Evolutionary conservation across 345 rosid species (phyloP), one percentile per base, ranked within the genome.

Genomic region (Rhodamnia rubescens): DNA sequence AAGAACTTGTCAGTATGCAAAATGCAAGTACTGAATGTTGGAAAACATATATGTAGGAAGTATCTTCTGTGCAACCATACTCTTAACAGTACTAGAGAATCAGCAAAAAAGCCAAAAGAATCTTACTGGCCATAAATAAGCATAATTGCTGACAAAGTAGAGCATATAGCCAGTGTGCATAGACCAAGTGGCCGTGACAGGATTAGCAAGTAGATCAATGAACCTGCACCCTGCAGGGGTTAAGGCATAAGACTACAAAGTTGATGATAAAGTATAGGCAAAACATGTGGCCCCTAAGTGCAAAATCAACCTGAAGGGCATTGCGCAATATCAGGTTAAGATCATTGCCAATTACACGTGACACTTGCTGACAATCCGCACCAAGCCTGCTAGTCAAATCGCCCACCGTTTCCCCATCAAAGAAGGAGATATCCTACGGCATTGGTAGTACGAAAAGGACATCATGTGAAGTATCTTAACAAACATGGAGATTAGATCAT

Each of bases 311-410:
- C 99, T 97, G 99, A 82, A 97, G 92, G 90, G 91, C 92, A 90
- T 95, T 95, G 89, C 98, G 95, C 53, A 92, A 85, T 87, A 97
- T 95, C 89, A 95, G 86, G 90, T 97, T 97, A 87, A 97, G 95
- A 91, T 97, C 99, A 88, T 92, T 95, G 78, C 98, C 98, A 82
- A 97, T 95, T 85, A 97, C 96, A 81, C 97, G 94, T 24, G 99
- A 97, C 83, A 97, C 98, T 92, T 97, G 99, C 92, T 97, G 99
- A 88, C 98, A 95, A 85, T 97, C 99, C 44, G 99, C 96, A 58
- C 98, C 99, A 80, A 97, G 99, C 92, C 99, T 93, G 89, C 98
- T 97, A 52, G 98, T 97, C 90, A 97, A 92, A 88, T 95, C 99
- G 91, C 98, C 99, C 90, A 97, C 97, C 85, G 98, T 97, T 91